Conservation (phyloP, 2,329 filamentous ascomycete genomes). For the Bisporella sp. region DNA sequence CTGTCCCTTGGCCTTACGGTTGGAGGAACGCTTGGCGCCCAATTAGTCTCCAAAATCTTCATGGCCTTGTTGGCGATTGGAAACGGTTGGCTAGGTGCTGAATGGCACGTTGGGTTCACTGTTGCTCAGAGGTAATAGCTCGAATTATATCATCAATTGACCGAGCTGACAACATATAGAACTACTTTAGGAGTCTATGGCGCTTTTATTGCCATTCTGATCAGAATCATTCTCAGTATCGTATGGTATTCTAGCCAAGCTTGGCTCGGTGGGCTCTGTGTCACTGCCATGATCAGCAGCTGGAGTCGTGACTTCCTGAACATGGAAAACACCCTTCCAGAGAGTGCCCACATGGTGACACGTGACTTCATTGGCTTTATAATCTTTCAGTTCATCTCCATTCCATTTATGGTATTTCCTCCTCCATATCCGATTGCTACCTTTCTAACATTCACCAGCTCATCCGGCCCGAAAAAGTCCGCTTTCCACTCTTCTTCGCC, state of each 20-base stretch:
- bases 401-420: constrained; percentile 36
- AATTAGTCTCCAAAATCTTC: constrained; percentile 32
- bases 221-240: constrained; percentile 33
- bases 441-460: constrained; percentile 31
- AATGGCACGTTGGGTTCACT: constrained; percentile 37
- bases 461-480: constrained; percentile 27
- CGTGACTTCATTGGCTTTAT: constrained; percentile 30
- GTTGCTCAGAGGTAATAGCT: constrained; percentile 16
- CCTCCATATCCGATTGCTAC: constrained; percentile 29
- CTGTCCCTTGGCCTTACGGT: constrained; percentile 32
- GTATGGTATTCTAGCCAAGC: constrained; percentile 27
- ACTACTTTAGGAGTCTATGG: constrained; percentile 34
- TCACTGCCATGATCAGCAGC: constrained; percentile 19
- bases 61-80: constrained; percentile 28
- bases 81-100: constrained; percentile 32
- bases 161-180: too few relatives aligned
- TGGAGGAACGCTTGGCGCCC: constrained; percentile 34
- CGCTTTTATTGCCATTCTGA: constrained; percentile 31
- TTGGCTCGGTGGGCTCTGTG: constrained; percentile 8
- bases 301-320: constrained; percentile 29
- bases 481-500: constrained; percentile 17
- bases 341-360: constrained; percentile 28
- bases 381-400: constrained; percentile 30
- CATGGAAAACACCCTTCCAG: constrained; percentile 29
- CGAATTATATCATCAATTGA: too few relatives aligned